Base-by-base conservation (phyloP, 1,139 yeast genomes). In the Hansenula sp. region DNA sequence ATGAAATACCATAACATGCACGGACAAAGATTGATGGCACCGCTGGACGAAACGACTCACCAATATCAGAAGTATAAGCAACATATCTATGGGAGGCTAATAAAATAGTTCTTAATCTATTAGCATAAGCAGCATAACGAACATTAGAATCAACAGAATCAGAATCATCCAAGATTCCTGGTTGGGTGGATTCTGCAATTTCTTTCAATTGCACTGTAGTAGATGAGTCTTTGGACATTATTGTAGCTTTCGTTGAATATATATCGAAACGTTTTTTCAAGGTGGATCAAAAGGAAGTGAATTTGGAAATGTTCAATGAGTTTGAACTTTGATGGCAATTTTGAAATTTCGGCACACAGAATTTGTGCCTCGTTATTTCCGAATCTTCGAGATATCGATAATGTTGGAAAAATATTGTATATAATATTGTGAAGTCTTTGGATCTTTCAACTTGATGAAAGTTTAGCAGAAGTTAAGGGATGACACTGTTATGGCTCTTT, bases 21-120 rank as follows among this genome's bases (percentile, higher is more conserved):
- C 70, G 72, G 17, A 87, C 94, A 31, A 82, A 47, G 34, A 57
- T 56, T 1, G 94, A 91, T 55, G 81, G 85, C 8, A 89, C 93
- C 17, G 87, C 85, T 0, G 95, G 95, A 44, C 96, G 73, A 65
- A 87, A 87, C n/a, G 93, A 84, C 60, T 87, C 96, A 21, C 96
- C 96, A 51, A 87, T 81, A 60, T 87, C 96, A 0, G 93, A 84
- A 7, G 95, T 86, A 63, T 87, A 87, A 2, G 96, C 96, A 24
- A 87, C 88, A 58, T 87, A 87, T 54, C 96, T 68, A 59, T 84
- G 93, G n/a, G 91, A 79, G 8, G 94, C 90, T 44, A 73, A 59
- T 44, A 85, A 69, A 50, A 86, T 81, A 29, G 88, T 81, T 62
- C 90, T 71, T 43, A 84, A 60, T 57, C 95, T 67, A 58, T 83